A percentile compares a stretch with the other conserved stretches of the same genome.
Conservation (phyloP, 169 alveolate species). For the Plasmodium knowlesi region DNA sequence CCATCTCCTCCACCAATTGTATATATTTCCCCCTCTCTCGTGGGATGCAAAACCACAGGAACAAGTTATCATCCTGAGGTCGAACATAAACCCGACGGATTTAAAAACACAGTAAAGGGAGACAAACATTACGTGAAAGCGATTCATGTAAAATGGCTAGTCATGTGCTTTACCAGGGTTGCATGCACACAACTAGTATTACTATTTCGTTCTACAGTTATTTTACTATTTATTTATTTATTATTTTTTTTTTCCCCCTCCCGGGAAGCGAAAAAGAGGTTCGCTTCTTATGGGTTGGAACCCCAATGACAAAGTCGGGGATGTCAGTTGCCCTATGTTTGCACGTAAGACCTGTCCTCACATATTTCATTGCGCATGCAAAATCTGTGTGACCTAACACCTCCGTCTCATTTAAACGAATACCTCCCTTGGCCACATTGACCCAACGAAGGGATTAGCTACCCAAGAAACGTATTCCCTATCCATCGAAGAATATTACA, state of each 20-base stretch:
- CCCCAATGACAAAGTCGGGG: slow-evolving; percentile 56
- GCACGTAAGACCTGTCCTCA: slow-evolving; percentile 23
- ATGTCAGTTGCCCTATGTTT: slow-evolving; percentile 35
- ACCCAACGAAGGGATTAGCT: slow-evolving; percentile 49
- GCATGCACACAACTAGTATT: neutral
- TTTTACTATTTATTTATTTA: neutral
- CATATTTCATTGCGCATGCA: neutral
- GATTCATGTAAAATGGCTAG: neutral
- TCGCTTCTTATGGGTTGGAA: slow-evolving; percentile 70
- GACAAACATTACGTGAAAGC: neutral
- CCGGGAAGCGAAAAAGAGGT: slow-evolving; percentile 55
- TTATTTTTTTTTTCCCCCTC: neutral
- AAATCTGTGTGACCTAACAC: neutral
- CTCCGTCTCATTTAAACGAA: neutral
- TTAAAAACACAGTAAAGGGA: slow-evolving; percentile 51
- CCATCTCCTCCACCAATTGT: neutral
- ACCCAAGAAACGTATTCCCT: slow-evolving; percentile 68
- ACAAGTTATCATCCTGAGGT: slow-evolving; percentile 54
- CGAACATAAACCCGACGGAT: slow-evolving; percentile 63
- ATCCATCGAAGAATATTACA: slow-evolving; percentile 17
- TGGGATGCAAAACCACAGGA: slow-evolving; percentile 13
- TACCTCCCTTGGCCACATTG: neutral
- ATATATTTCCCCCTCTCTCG: neutral
- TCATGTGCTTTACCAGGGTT: neutral
- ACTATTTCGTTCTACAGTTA: neutral